Evolutionary conservation across 768 basidiomycete species (phyloP).

Genomic region (Coprinopsis cinerea): DNA sequence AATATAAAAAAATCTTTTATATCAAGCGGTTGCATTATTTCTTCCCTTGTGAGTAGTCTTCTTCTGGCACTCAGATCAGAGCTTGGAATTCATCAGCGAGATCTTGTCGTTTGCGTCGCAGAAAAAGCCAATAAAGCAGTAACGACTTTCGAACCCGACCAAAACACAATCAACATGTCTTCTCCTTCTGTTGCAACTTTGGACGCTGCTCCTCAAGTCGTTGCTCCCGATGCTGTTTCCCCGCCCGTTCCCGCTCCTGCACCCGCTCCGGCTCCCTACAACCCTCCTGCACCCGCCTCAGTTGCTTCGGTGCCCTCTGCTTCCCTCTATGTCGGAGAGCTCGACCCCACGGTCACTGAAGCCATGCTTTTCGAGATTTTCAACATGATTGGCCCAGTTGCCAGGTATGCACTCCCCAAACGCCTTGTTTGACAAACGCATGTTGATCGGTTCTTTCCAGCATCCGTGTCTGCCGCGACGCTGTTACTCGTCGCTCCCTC

Average conservation of each 20-base stretch:
- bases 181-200: constrained; percentile 47
- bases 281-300: constrained; percentile 49
- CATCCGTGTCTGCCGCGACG: constrained; percentile 99
- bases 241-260: constrained; percentile 42
- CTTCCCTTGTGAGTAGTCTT: constrained; percentile 52
- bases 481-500: constrained; percentile 98
- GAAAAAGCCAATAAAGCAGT: constrained; percentile 90
- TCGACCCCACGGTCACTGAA: constrained; percentile 96
- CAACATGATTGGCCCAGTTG: constrained; percentile 99
- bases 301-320: constrained; percentile 73
- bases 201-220: constrained; percentile 48
- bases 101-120: constrained; percentile 19
- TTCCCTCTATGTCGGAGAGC: constrained; percentile 98
- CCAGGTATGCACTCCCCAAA: constrained; percentile 55
- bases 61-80: constrained; percentile 5
- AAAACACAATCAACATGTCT: constrained; percentile 53
- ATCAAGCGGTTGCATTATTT: constrained; percentile 69
- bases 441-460: constrained; percentile 30
- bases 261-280: constrained; percentile 47
- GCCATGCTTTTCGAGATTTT: constrained; percentile 99
- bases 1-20: constrained; percentile 60
- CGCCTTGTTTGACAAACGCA: constrained; percentile 1
- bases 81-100: neutral
- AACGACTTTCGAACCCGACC: constrained; percentile 63
- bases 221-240: constrained; percentile 35